Conservation (phyloP, 1,284 basidiomycete genomes). For the Naganishia albida region DNA sequence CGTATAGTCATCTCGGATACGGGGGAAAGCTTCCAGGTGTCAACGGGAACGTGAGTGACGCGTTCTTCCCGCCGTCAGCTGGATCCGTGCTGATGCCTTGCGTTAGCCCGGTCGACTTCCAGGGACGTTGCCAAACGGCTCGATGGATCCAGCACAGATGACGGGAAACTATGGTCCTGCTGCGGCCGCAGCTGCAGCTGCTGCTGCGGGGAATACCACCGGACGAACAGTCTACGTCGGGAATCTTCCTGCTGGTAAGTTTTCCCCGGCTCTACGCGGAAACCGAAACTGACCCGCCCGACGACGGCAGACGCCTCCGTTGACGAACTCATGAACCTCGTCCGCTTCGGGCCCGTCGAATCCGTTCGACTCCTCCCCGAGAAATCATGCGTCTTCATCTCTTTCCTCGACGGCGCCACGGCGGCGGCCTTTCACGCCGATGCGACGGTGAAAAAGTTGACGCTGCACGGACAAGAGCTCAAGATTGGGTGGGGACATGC, state of each 20-base stretch:
- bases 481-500: conserved; percentile 97
- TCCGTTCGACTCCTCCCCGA: conserved; percentile 93
- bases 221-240: conserved; percentile 97
- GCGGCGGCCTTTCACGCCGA: conserved; percentile 94
- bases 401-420: conserved; percentile 86
- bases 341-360: conserved; percentile 96
- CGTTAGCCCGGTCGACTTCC: conserved; percentile 23
- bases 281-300: neutral
- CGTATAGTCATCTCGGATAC: conserved; percentile 27
- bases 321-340: conserved; percentile 94
- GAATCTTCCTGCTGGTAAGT: conserved; percentile 69
- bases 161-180: conserved; percentile 59
- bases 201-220: conserved; percentile 65
- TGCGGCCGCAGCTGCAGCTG: conserved; percentile 72
- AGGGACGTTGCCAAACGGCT: conserved; percentile 29
- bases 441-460: conserved; percentile 86
- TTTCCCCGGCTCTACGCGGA: neutral
- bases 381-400: conserved; percentile 96
- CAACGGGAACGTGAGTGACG: conserved; percentile 28
- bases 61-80: neutral
- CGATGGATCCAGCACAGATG: conserved; percentile 44
- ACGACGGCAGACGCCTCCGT: conserved; percentile 67
- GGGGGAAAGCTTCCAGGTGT: conserved; percentile 26
- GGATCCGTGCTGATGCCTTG: neutral
- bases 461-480: conserved; percentile 86